phyloP scores from a whole-genome alignment of 2,329 filamentous ascomycete species.

The Fusarium papillatum region DNA sequence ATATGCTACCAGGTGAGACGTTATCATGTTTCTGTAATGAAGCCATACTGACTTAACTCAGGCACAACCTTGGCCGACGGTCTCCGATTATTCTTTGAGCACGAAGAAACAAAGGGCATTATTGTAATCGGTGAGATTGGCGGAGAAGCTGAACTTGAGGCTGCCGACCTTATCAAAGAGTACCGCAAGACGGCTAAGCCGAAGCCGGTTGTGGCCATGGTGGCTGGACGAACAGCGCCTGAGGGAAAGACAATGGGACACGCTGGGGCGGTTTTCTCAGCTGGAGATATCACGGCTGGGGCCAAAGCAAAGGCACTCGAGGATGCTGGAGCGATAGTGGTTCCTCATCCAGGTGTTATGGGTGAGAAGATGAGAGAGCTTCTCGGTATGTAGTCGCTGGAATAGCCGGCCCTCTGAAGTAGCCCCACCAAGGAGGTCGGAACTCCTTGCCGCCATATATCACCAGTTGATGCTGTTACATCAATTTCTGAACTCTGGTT shows the following conservation, averaged over 20 bases:
- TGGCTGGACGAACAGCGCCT: constrained; percentile 74
- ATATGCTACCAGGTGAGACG: constrained; percentile 72
- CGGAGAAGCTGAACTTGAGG: constrained; percentile 77
- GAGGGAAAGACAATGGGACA: constrained; percentile 78
- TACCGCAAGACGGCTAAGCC: constrained; percentile 71
- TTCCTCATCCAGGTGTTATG: constrained; percentile 55
- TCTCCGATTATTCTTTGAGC: constrained; percentile 74
- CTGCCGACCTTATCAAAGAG: constrained; percentile 78
- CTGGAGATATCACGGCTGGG: constrained; percentile 48
- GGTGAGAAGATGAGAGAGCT: constrained; percentile 51
- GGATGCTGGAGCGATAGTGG: constrained; percentile 52
- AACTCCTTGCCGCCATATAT: background rate
- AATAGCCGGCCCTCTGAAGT: background rate
- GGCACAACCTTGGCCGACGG: constrained; percentile 80
- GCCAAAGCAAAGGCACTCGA: constrained; percentile 51
- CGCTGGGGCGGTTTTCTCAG: constrained; percentile 71
- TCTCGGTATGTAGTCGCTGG: constrained; percentile 31
- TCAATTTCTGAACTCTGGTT: accelerated
- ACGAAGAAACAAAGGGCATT: constrained; percentile 78
- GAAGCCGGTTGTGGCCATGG: constrained; percentile 75
- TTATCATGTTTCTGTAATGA: accelerated
- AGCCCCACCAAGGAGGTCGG: background rate
- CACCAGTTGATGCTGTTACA: too few species aligned
- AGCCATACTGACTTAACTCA: background rate
- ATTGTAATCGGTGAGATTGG: constrained; percentile 81